Evolutionary conservation across 192 early-diverging fungal species (phyloP), one percentile per base, ranked within the genome.

Genomic region (Coemansia sp.): DNA sequence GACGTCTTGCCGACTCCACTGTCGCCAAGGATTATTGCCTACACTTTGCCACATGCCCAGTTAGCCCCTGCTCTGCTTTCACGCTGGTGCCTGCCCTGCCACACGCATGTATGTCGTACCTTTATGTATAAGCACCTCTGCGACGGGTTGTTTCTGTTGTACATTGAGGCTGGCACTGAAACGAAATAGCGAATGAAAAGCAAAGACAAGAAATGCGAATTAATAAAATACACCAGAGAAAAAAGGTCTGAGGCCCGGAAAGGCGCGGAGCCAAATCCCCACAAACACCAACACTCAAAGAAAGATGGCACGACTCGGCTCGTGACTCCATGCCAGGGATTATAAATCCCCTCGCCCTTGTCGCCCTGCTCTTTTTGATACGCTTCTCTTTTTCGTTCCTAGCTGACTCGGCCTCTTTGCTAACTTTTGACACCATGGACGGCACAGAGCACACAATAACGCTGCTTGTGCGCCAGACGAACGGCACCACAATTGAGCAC

Each of bases 1-100:
- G 95, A 97, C 26, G 97, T 98, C 73, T 97, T 98, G 53, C 95
- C 94, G 37, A 97, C 95, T 69, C 91, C 93, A 66, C 89, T 80
- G 68, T 80, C 77, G 61, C 77, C 77, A 26, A 80, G 71, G 22
- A 80, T 80, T 27, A 80, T 80, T 37, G 77, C 77, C 77, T 80
- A 80, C 39, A 59, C 4, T 14, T 16, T 39, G 14, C 43, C 41
- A 47, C 43, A 51, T 51, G 50, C 22, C 9, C 50, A 47, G 43
- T 47, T 47, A 47, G 43, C 31, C 2, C 14, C 43, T 47, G 43
- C 43, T 45, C 41, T 29, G 27, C 31, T 35, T 35, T 35, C 31
- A 35, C 31, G 31, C 31, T 35, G 31, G 31, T 35, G 31, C 8
- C 31, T 35, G 31, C 31, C 7, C 31, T 31, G 6, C 31, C 6